These are phyloP conservation scores for Silybum marianum DNA, from an alignment of 129 eudicot genomes.

Conservation along the genomic window DNA sequence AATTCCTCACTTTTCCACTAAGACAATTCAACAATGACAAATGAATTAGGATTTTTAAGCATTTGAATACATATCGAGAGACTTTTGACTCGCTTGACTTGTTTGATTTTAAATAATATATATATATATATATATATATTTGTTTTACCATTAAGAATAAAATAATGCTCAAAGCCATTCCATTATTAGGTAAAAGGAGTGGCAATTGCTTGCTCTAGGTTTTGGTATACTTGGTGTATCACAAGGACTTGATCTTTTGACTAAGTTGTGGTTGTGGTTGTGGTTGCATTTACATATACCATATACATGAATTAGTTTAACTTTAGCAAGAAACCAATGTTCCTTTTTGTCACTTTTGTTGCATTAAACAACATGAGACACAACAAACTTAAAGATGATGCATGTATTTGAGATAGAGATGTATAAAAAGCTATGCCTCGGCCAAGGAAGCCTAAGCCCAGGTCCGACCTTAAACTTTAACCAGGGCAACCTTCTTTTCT, in stretches of 20 bases:
- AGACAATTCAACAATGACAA: not conserved
- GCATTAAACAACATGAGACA: not conserved
- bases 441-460: not conserved
- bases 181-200: not conserved
- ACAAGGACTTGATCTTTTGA: not conserved
- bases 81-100: not conserved
- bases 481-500: not conserved
- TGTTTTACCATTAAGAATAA: no score
- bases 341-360: not conserved
- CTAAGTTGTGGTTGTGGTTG: no score
- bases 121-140: no score
- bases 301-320: no score
- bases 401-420: not conserved
- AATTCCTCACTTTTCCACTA: not conserved
- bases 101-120: no score
- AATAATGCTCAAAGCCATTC: not conserved
- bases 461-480: no score
- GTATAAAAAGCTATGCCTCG: not conserved
- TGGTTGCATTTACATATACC: not conserved
- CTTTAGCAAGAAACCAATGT: not conserved
- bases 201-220: not conserved
- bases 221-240: not conserved
- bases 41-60: no score
- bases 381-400: not conserved
- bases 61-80: not conserved